These are phyloP conservation scores for Dothideomycetidae sp. DNA, from an alignment of 2,329 filamentous ascomycete species.

Conservation along the genomic window DNA sequence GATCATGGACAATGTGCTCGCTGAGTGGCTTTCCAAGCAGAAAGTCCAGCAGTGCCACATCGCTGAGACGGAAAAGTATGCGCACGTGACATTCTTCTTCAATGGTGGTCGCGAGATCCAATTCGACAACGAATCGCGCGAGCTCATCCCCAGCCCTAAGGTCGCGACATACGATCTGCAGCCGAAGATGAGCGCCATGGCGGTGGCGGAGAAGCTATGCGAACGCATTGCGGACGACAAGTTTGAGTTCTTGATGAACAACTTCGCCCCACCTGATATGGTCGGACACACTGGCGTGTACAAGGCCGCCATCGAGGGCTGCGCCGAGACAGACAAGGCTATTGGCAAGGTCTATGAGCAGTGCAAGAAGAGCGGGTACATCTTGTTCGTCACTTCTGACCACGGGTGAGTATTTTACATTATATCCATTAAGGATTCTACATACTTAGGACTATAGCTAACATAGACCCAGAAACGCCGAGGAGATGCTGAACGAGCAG, in stretches of 20 bases:
- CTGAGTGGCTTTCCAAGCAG: slow-evolving; percentile 89
- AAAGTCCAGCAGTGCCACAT: slow-evolving; percentile 85
- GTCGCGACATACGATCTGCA: slow-evolving; percentile 91
- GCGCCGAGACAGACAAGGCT: slow-evolving; percentile 76
- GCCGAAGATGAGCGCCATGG: slow-evolving; percentile 89
- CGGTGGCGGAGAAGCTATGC: slow-evolving; percentile 74
- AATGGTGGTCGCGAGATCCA: slow-evolving; percentile 97
- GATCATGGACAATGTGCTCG: slow-evolving; percentile 94
- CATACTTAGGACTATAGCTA: too few relatives aligned
- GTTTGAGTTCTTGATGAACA: slow-evolving; percentile 99
- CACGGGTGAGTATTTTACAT: slow-evolving; percentile 51
- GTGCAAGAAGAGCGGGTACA: slow-evolving; percentile 85
- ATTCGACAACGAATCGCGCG: slow-evolving; percentile 80
- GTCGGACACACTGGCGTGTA: slow-evolving; percentile 97
- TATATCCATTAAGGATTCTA: too few relatives aligned
- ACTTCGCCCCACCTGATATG: slow-evolving; percentile 99
- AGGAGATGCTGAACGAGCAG: slow-evolving; percentile 96
- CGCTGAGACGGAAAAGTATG: slow-evolving; percentile 98
- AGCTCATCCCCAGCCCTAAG: slow-evolving; percentile 88
- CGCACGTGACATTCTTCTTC: slow-evolving; percentile 99
- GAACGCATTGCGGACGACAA: slow-evolving; percentile 74
- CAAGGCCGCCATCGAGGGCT: slow-evolving; percentile 77
- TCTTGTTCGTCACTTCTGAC: slow-evolving; percentile 90
- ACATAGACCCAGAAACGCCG: slow-evolving; percentile 73
- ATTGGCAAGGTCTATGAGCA: slow-evolving; percentile 86